phyloP scores from a whole-genome alignment of 1,284 basidiomycete genomes.

The Cryptococcus neoformans region DNA sequence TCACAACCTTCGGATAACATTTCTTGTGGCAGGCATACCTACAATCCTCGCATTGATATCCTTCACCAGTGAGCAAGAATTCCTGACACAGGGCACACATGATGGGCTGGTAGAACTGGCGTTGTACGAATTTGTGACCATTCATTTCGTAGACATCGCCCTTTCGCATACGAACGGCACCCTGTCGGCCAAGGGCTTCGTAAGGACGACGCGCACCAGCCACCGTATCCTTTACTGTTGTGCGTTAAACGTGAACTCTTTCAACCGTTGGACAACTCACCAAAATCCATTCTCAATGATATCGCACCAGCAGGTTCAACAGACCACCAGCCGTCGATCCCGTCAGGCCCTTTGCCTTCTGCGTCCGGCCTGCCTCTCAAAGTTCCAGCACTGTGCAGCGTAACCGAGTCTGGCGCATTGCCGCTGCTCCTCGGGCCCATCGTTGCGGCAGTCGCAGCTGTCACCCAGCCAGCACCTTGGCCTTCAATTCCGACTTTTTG shows the following conservation, averaged over 20 bases:
- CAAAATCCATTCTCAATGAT: conserved; percentile 78
- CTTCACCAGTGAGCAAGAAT: conserved; percentile 93
- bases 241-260: not conserved
- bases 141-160: conserved; percentile 99
- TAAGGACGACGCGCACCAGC: conserved; percentile 78
- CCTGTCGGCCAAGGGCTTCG: conserved; percentile 96
- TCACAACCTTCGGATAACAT: conserved; percentile 98
- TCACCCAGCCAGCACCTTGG: conserved; percentile 79
- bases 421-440: conserved; percentile 36
- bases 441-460: conserved; percentile 59
- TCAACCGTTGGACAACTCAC: conserved; percentile 55
- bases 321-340: conserved; percentile 95
- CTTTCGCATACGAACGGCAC: conserved; percentile 95
- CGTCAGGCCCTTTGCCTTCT: conserved; percentile 56
- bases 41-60: conserved; percentile 99
- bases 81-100: conserved; percentile 97
- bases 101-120: conserved; percentile 98
- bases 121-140: conserved; percentile 95
- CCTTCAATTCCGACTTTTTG: conserved; percentile 84
- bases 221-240: conserved; percentile 89
- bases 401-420: conserved; percentile 32
- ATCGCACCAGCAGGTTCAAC: conserved; percentile 98
- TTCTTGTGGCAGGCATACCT: conserved; percentile 99
- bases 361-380: conserved; percentile 15
- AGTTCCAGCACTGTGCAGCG: conserved; percentile 32